A percentile compares a stretch with the other conserved stretches of the same genome.
phyloP scores from a whole-genome alignment of 805 yeast genomes.

The Hanseniaspora valbyensis region DNA sequence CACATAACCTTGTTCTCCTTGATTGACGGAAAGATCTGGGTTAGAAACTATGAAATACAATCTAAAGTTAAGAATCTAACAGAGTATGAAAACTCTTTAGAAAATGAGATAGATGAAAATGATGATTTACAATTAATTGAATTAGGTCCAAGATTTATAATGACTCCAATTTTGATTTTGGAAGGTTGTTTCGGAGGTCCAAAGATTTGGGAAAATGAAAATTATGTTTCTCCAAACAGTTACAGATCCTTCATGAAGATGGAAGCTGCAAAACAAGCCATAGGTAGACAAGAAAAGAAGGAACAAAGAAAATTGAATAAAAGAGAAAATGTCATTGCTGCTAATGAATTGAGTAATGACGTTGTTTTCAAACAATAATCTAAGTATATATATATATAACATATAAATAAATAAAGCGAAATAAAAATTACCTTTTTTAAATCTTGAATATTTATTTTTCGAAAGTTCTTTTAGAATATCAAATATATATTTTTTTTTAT shows the following conservation, averaged over 20 bases:
- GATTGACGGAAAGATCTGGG: conserved; percentile 90
- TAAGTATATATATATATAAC: neutral
- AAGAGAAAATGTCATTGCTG: conserved; percentile 62
- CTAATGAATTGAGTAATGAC: conserved; percentile 75
- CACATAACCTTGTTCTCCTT: conserved; percentile 88
- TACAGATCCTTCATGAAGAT: conserved; percentile 81
- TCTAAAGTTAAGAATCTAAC: conserved; percentile 45
- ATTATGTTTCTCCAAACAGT: conserved; percentile 90
- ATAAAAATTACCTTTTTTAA: neutral
- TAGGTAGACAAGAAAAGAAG: conserved; percentile 67
- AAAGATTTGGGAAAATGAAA: conserved; percentile 91
- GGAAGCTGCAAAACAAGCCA: conserved; percentile 69
- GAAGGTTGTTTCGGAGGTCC: conserved; percentile 99
- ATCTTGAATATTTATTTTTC: too few relatives aligned
- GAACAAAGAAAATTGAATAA: conserved; percentile 60
- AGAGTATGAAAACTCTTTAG: conserved; percentile 38
- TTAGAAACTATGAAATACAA: conserved; percentile 83
- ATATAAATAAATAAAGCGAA: neutral
- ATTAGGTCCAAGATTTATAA: conserved; percentile 91
- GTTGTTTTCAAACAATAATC: conserved; percentile 47
- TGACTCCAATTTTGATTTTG: conserved; percentile 78
- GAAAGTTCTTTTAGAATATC: neutral
- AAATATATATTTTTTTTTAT: neutral
- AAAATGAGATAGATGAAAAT: conserved; percentile 19
- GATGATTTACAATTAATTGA: conserved; percentile 72